A percentile compares a stretch with the other conserved stretches of the same genome.
Conservation (phyloP, 23 red algal species). For the Agarophyton chilense region DNA sequence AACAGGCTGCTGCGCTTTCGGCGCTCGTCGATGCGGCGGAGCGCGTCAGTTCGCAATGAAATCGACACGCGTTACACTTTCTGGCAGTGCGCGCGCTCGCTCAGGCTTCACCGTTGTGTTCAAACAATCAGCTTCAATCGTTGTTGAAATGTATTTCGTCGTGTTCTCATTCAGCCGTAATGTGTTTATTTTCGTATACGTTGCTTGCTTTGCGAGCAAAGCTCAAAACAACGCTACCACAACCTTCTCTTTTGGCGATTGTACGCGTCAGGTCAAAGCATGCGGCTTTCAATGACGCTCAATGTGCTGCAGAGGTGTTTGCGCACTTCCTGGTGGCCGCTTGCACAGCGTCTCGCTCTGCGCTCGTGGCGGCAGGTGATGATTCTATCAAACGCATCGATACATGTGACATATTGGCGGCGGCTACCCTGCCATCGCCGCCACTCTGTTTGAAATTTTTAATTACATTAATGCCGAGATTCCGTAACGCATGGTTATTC, state of each 20-base stretch:
- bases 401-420: conserved; percentile 20
- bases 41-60: neutral
- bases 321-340: conserved; percentile 55
- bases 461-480: conserved; percentile 23
- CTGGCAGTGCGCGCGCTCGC: conserved; percentile 34
- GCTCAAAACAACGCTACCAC: neutral
- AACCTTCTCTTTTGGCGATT: neutral
- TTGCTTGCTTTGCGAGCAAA: conserved; percentile 33
- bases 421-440: conserved; percentile 35
- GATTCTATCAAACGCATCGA: conserved; percentile 39
- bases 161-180: neutral
- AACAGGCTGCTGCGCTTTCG: conserved; percentile 8
- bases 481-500: conserved; percentile 23
- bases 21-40: conserved; percentile 25
- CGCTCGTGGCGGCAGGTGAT: conserved; percentile 29
- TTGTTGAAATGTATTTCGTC: neutral
- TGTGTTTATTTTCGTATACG: conserved; percentile 19
- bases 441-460: conserved; percentile 50
- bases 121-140: neutral
- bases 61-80: neutral
- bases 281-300: neutral
- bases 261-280: conserved; percentile 34
- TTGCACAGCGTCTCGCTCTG: neutral
- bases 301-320: conserved; percentile 32
- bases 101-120: neutral